Conservation (phyloP, 768 basidiomycete species). For the Trametes coccinea region DNA sequence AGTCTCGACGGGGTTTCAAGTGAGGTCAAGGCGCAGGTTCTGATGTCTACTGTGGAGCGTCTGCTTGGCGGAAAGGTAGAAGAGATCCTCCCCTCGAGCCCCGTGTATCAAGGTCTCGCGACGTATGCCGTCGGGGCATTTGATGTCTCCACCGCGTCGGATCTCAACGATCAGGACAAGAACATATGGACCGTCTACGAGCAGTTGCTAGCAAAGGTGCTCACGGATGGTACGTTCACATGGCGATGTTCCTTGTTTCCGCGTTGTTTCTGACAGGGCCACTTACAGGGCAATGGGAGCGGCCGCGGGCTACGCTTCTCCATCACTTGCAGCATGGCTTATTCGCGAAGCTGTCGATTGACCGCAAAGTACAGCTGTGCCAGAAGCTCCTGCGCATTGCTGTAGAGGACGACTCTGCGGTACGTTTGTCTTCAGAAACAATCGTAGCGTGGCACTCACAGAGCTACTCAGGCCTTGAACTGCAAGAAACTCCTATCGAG, state of each 20-base stretch:
- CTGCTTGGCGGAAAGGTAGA: conserved; percentile 29
- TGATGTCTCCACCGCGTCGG: conserved; percentile 45
- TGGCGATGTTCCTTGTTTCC: neutral
- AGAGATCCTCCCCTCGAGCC: neutral
- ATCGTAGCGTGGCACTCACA: neutral
- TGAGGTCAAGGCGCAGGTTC: conserved; percentile 48
- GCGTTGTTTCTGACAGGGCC: conserved; percentile 7
- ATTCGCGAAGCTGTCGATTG: conserved; percentile 51
- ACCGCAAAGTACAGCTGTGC: conserved; percentile 58
- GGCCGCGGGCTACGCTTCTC: conserved; percentile 43
- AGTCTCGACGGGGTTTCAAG: conserved; percentile 50
- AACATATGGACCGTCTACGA: conserved; percentile 55
- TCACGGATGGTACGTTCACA: conserved; percentile 44
- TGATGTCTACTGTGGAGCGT: conserved; percentile 57
- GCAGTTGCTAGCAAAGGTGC: conserved; percentile 43
- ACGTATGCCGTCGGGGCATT: conserved; percentile 48
- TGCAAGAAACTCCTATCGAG: conserved; percentile 50
- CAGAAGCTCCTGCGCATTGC: conserved; percentile 57
- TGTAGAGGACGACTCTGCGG: conserved; percentile 46
- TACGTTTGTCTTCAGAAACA: conserved; percentile 34
- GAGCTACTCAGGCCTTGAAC: conserved; percentile 14
- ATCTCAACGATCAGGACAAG: conserved; percentile 46
- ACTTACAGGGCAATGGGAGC: conserved; percentile 40
- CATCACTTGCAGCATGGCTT: conserved; percentile 54
- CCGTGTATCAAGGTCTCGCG: conserved; percentile 33